Evolutionary conservation across 345 rosid species (phyloP).

Genomic region (Eutrema heterophyllum): DNA sequence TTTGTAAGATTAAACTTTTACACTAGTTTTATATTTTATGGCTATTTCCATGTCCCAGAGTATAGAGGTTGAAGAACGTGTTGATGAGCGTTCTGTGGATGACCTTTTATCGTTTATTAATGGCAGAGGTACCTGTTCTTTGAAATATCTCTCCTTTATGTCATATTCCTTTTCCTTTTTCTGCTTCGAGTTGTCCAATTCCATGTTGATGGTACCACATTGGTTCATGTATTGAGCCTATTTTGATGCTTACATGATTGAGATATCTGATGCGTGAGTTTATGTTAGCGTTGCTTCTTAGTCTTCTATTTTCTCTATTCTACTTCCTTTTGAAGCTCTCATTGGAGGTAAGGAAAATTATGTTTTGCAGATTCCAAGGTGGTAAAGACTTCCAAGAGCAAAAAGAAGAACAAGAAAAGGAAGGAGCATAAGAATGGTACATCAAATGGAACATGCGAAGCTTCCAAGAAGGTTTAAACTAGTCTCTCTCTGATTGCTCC

Average conservation of each 20-base stretch:
- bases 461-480: constrained; percentile 42
- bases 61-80: constrained; percentile 71
- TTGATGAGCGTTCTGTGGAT: constrained; percentile 90
- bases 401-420: constrained; percentile 71
- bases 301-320: constrained; percentile 15
- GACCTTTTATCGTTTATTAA: constrained; percentile 84
- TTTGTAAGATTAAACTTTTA: not conserved
- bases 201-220: not conserved
- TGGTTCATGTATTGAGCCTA: not conserved
- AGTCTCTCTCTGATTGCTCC: constrained; percentile 11
- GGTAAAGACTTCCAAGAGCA: constrained; percentile 51
- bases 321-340: constrained; percentile 29
- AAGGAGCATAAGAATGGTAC: constrained; percentile 42
- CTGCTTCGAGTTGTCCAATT: constrained; percentile 1
- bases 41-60: constrained; percentile 39
- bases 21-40: not conserved
- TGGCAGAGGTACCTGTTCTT: constrained; percentile 54
- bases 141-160: not conserved
- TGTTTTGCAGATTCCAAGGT: constrained; percentile 63
- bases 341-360: constrained; percentile 2
- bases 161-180: not conserved
- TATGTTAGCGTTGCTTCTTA: too few relatives aligned
- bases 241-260: not conserved
- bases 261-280: too few relatives aligned
- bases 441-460: constrained; percentile 25